Evolutionary conservation across 371 early-diverging fungal species (phyloP).

Genomic region (Mucor lusitanicus): DNA sequence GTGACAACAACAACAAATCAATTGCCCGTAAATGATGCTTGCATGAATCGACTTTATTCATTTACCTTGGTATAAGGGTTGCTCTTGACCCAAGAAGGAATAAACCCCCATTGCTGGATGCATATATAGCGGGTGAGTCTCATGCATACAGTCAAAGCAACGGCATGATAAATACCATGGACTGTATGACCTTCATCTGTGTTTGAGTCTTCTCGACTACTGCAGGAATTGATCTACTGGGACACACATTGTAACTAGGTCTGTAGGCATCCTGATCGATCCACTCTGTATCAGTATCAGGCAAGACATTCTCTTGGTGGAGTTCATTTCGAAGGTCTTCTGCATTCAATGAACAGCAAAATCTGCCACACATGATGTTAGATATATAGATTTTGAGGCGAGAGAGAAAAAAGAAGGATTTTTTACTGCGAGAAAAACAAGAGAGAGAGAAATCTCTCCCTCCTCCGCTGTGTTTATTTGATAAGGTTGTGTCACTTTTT

Average conservation of each 20-base stretch:
- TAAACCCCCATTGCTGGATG: conserved; percentile 67
- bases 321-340: conserved; percentile 36
- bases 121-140: not conserved
- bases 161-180: conserved; percentile 49
- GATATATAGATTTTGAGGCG: not conserved
- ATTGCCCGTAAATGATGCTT: not conserved
- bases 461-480: not conserved
- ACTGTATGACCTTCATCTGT: conserved; percentile 39
- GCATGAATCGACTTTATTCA: not conserved
- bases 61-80: not conserved
- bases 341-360: conserved; percentile 33
- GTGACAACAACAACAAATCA: not conserved
- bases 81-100: conserved; percentile 46
- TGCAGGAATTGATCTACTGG: conserved; percentile 58
- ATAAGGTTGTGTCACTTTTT: not conserved
- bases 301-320: conserved; percentile 30
- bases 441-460: too few species aligned
- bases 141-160: conserved; percentile 48
- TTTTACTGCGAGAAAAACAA: too few species aligned
- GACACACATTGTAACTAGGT: conserved; percentile 62
- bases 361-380: conserved; percentile 46
- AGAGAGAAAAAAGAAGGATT: too few species aligned
- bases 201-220: conserved; percentile 38
- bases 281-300: conserved; percentile 32
- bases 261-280: conserved; percentile 45